Conservation (phyloP, 306 rosid genomes). For the Cucumis melo region DNA sequence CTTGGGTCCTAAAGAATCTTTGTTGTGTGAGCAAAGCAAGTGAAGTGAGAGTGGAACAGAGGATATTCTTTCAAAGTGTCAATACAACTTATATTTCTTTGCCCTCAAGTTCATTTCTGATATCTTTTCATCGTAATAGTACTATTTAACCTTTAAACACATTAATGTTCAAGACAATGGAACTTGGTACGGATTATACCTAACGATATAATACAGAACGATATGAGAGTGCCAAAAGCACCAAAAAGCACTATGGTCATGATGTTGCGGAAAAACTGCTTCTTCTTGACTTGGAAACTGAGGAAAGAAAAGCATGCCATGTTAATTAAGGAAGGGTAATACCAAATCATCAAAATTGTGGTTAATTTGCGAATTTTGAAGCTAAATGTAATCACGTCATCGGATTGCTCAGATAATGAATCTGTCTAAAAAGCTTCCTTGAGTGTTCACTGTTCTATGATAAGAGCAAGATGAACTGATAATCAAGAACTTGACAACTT, state of each 20-base stretch:
- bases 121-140: not conserved
- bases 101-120: not conserved
- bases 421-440: not conserved
- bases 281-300: conserved; percentile 98
- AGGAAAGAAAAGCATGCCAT: conserved; percentile 5
- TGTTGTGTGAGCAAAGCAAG: not conserved
- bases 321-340: not conserved
- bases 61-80: not conserved
- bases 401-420: not conserved
- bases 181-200: conserved; percentile 27
- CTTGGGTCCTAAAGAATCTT: not conserved
- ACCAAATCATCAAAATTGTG: not conserved
- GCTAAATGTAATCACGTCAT: not conserved
- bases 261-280: conserved; percentile 85
- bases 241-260: conserved; percentile 87
- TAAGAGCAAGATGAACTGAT: not conserved
- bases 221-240: conserved; percentile 83
- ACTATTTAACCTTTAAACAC: not conserved
- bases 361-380: not conserved
- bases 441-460: not conserved
- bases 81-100: not conserved
- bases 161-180: not conserved
- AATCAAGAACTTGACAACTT: not conserved
- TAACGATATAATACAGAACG: conserved; percentile 72
- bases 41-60: not conserved